phyloP scores from a whole-genome alignment of 208 protist species.

The Hexamita inflata region DNA sequence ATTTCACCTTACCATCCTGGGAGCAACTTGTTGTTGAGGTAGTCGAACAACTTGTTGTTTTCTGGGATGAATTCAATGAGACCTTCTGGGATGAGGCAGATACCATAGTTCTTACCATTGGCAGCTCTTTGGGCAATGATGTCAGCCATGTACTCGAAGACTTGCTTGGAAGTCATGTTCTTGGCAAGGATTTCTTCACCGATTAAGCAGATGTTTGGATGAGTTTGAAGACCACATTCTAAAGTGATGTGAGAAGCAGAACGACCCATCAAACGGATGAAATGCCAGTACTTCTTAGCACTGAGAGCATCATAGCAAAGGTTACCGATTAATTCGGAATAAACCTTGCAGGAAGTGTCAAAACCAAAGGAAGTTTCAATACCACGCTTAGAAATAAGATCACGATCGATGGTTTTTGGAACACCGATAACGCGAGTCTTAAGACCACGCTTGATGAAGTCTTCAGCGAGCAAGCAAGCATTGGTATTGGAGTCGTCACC shows the following conservation, averaged over 20 bases:
- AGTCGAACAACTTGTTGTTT: slow-evolving; percentile 33
- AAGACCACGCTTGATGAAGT: slow-evolving; percentile 30
- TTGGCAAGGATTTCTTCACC: slow-evolving; percentile 49
- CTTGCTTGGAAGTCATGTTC: slow-evolving; percentile 41
- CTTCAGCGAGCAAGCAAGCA: slow-evolving; percentile 49
- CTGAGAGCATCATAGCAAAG: slow-evolving; percentile 43
- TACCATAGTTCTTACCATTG: slow-evolving; percentile 49
- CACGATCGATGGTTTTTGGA: slow-evolving; percentile 59
- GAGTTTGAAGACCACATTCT: slow-evolving; percentile 50
- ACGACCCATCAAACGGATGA: slow-evolving; percentile 55
- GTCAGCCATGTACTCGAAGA: slow-evolving; percentile 44
- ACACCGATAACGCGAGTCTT: slow-evolving; percentile 48
- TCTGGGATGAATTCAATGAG: slow-evolving; percentile 56
- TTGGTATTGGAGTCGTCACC: slow-evolving; percentile 58
- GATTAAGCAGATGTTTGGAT: slow-evolving; percentile 47
- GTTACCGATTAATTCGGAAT: slow-evolving; percentile 52
- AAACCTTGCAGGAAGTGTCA: slow-evolving; percentile 35
- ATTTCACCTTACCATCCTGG: background rate
- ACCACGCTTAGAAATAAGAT: slow-evolving; percentile 41
- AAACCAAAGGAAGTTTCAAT: slow-evolving; percentile 53
- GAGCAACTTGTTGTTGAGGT: slow-evolving; percentile 45
- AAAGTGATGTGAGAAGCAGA: slow-evolving; percentile 54
- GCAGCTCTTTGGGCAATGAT: slow-evolving; percentile 36
- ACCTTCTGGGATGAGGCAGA: slow-evolving; percentile 54
- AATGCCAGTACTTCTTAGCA: slow-evolving; percentile 53